Conservation (phyloP, 75 land plant species). For the Azolla pinnata region DNA sequence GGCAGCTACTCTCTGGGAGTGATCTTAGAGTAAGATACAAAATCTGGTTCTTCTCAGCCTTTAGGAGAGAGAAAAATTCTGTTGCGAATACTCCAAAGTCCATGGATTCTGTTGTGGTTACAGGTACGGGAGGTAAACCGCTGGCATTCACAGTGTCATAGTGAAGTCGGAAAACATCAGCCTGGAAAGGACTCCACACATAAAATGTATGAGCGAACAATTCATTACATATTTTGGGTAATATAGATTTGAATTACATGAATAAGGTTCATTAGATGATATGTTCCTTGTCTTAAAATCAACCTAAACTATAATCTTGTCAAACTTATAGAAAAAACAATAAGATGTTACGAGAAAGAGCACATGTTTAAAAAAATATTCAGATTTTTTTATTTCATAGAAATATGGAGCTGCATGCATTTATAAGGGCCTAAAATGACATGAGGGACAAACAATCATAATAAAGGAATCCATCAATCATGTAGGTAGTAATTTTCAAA, state of each 20-base stretch:
- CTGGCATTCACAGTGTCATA: neutral
- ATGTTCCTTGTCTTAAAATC: neutral
- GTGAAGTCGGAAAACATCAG: constrained; percentile 2
- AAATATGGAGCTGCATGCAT: no score
- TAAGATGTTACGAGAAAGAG: neutral
- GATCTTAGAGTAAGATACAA: constrained; percentile 12
- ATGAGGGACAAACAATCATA: no score
- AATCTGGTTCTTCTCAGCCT: neutral
- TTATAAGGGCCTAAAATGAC: no score
- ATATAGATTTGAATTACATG: no score
- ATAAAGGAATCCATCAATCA: no score
- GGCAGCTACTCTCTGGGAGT: neutral
- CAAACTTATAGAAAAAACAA: neutral
- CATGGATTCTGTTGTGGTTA: neutral
- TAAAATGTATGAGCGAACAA: neutral
- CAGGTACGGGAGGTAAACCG: constrained; percentile 3
- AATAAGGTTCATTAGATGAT: neutral
- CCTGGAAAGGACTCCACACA: neutral
- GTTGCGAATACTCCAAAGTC: constrained; percentile 8
- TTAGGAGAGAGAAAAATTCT: constrained; percentile 1
- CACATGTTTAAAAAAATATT: neutral
- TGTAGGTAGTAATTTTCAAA: no score
- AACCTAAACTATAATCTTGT: neutral
- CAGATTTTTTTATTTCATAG: no score
- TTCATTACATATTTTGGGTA: neutral